These are phyloP conservation scores for Diospyros lotus DNA, from an alignment of 148 eudicot genomes.

Conservation along the genomic window DNA sequence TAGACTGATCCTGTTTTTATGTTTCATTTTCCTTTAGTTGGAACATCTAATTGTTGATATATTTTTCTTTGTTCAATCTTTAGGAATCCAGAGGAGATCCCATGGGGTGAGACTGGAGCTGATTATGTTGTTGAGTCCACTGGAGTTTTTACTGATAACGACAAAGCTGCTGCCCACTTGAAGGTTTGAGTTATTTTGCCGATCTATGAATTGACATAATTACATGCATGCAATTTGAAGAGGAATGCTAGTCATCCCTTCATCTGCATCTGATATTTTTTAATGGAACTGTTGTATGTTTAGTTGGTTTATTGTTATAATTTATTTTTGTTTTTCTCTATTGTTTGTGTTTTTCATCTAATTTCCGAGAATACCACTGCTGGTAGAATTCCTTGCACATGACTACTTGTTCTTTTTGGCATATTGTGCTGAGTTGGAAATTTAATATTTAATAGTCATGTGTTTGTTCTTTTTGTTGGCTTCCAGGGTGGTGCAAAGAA, in stretches of 20 bases:
- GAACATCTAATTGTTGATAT: too few relatives aligned
- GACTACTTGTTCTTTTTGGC: too few relatives aligned
- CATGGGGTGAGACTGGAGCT: constrained; percentile 65
- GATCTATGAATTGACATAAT: neutral
- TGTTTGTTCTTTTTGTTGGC: neutral
- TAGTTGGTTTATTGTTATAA: neutral
- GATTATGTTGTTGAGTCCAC: constrained; percentile 74
- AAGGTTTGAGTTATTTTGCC: constrained; percentile 33
- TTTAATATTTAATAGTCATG: neutral
- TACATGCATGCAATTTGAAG: neutral
- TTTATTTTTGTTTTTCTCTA: neutral
- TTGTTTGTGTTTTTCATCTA: neutral
- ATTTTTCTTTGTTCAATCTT: neutral
- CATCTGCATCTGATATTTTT: neutral
- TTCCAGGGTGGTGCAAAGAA: constrained; percentile 73
- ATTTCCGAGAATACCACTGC: neutral
- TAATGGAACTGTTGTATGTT: neutral
- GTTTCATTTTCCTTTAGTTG: neutral
- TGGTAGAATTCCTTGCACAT: neutral
- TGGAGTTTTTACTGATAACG: constrained; percentile 77
- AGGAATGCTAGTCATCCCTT: neutral
- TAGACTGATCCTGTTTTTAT: neutral
- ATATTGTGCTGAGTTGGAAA: neutral
- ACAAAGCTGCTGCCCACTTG: constrained; percentile 54
- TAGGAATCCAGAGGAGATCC: constrained; percentile 39